phyloP scores from a whole-genome alignment of 257 asterid genomes.

The Handroanthus guayacan region DNA sequence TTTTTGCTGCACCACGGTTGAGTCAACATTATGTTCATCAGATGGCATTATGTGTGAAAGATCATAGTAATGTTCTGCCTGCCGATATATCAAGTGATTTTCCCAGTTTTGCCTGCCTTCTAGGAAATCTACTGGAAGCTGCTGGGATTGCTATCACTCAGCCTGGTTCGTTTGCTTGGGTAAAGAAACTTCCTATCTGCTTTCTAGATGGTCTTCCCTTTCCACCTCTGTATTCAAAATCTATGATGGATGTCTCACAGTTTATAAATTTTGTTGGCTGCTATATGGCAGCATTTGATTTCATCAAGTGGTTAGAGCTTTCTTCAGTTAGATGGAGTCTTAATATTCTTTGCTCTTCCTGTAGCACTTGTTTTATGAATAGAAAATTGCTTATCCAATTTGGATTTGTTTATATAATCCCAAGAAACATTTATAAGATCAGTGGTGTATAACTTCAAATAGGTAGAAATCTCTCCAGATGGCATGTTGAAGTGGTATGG shows the following conservation, averaged over 20 bases:
- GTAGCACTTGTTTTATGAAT: constrained; percentile 5
- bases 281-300: constrained; percentile 11
- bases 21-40: constrained; percentile 74
- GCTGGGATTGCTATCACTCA: constrained; percentile 71
- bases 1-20: constrained; percentile 72
- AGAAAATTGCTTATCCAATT: not conserved
- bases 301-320: constrained; percentile 9
- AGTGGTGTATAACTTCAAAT: not conserved
- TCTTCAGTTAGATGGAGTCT: constrained; percentile 27
- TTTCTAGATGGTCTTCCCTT: constrained; percentile 14
- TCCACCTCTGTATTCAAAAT: constrained; percentile 25
- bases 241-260: constrained; percentile 22
- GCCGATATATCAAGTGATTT: constrained; percentile 74
- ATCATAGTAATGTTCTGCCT: constrained; percentile 64
- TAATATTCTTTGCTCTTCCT: constrained; percentile 17
- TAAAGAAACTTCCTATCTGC: constrained; percentile 39
- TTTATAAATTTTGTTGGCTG: constrained; percentile 21
- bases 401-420: not conserved
- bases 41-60: constrained; percentile 75
- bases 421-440: not conserved
- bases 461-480: not conserved
- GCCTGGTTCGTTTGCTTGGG: constrained; percentile 82
- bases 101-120: constrained; percentile 89
- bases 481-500: constrained; percentile 7
- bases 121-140: constrained; percentile 89